Conservation (phyloP, 352 stramenopile species). For the Globisporangium orthogonon region DNA sequence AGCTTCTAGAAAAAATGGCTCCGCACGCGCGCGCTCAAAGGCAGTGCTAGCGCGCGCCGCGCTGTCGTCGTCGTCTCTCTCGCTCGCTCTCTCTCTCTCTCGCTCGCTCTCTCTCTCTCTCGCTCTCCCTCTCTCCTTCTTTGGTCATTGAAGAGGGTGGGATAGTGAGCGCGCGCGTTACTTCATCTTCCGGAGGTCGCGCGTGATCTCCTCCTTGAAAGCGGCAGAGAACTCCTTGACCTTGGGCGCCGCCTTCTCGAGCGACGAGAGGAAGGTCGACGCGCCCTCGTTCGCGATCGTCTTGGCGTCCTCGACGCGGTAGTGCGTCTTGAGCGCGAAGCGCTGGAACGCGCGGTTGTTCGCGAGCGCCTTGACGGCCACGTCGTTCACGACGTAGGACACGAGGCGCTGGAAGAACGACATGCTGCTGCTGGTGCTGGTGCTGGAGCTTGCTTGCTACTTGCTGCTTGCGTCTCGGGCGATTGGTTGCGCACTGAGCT, state of each 20-base stretch:
- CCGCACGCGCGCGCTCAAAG: too few species aligned
- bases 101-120: background rate
- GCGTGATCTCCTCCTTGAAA: constrained; percentile 67
- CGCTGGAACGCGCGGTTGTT: constrained; percentile 82
- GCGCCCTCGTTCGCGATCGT: constrained; percentile 46
- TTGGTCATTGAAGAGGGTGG: too few species aligned
- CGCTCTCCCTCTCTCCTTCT: too few species aligned
- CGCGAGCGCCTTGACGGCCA: constrained; percentile 74
- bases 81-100: background rate
- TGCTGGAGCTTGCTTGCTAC: background rate
- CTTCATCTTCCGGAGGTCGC: constrained; percentile 75
- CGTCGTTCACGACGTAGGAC: constrained; percentile 80
- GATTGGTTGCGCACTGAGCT: background rate
- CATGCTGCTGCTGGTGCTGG: constrained; percentile 19
- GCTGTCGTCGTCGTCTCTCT: too few species aligned
- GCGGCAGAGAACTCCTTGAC: constrained; percentile 67
- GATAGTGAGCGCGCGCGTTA: constrained; percentile 12
- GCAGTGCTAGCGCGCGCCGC: too few species aligned
- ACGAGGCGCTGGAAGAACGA: constrained; percentile 82
- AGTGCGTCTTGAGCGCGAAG: constrained; percentile 83
- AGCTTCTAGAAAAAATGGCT: too few species aligned
- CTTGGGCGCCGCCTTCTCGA: constrained; percentile 63
- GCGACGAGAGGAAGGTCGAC: constrained; percentile 33
- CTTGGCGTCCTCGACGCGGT: constrained; percentile 79
- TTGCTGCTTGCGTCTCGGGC: background rate